A percentile compares a stretch with the other conserved stretches of the same genome.
Conservation (phyloP, 495 filamentous ascomycete species). For the Aspergillus bridgeri region DNA sequence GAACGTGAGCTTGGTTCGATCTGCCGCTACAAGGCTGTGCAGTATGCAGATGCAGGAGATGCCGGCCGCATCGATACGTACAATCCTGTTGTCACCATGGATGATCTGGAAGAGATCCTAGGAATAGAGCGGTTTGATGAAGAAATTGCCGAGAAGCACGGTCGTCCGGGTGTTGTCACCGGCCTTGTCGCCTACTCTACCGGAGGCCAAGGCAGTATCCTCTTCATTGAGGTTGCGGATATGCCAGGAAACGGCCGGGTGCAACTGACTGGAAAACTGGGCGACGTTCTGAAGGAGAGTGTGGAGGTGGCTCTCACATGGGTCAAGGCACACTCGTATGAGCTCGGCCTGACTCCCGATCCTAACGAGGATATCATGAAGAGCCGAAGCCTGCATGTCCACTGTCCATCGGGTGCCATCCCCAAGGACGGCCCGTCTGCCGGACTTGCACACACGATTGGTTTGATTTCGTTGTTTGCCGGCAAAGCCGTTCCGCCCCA, state of each 20-base stretch:
- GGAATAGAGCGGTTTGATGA: slow-evolving; percentile 94
- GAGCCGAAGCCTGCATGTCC: slow-evolving; percentile 89
- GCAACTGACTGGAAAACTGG: slow-evolving; percentile 97
- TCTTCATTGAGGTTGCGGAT: slow-evolving; percentile 97
- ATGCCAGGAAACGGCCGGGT: slow-evolving; percentile 93
- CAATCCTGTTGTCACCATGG: slow-evolving; percentile 65
- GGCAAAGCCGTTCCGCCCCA: slow-evolving; percentile 86
- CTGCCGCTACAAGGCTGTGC: slow-evolving; percentile 90
- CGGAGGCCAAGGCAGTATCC: slow-evolving; percentile 89
- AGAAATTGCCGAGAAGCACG: slow-evolving; percentile 86
- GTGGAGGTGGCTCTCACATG: slow-evolving; percentile 94
- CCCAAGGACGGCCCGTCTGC: slow-evolving; percentile 91
- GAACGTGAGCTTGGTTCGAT: slow-evolving; percentile 95
- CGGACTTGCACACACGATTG: slow-evolving; percentile 90
- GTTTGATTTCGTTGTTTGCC: slow-evolving; percentile 85
- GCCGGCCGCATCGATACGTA: slow-evolving; percentile 65
- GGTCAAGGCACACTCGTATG: slow-evolving; percentile 95
- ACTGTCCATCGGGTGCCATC: slow-evolving; percentile 92
- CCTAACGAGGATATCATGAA: slow-evolving; percentile 94
- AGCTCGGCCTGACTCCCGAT: slow-evolving; percentile 77
- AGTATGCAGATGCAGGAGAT: slow-evolving; percentile 88
- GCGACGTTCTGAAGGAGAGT: slow-evolving; percentile 94
- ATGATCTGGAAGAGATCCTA: slow-evolving; percentile 85
- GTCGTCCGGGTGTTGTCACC: slow-evolving; percentile 90
- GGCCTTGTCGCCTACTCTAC: slow-evolving; percentile 95